Percentiles rank a stretch among this genome's conserved stretches.
Evolutionary conservation across 2,329 filamentous ascomycete species (phyloP).

Genomic region (Ilyonectria sp.): DNA sequence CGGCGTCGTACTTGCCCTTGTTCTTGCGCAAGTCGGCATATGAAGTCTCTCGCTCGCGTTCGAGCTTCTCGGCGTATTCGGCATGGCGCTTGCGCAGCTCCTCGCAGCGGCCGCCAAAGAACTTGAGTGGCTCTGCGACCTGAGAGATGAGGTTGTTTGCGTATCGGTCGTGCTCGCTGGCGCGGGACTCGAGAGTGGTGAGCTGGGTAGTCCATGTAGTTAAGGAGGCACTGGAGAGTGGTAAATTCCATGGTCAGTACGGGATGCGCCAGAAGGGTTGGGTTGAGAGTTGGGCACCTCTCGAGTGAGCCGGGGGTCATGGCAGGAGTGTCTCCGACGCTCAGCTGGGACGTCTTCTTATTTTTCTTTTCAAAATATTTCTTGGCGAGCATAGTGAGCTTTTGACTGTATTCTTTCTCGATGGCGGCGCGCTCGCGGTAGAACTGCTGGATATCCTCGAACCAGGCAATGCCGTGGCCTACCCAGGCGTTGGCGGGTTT

Average conservation of each 20-base stretch:
- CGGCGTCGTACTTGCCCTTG: slow-evolving; percentile 93
- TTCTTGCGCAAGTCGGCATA: slow-evolving; percentile 90
- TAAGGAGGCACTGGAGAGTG: slow-evolving; percentile 81
- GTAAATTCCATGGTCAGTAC: slow-evolving; percentile 43
- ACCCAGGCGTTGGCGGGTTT: slow-evolving; percentile 96
- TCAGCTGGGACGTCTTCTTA: slow-evolving; percentile 87
- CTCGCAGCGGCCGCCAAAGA: slow-evolving; percentile 82
- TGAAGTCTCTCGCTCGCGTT: slow-evolving; percentile 88
- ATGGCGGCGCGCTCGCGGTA: slow-evolving; percentile 95
- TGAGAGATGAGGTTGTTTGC: slow-evolving; percentile 83
- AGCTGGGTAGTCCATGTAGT: slow-evolving; percentile 98
- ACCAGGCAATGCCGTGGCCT: slow-evolving; percentile 89
- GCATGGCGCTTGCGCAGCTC: slow-evolving; percentile 92
- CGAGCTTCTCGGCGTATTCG: slow-evolving; percentile 90
- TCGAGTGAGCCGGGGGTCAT: slow-evolving; percentile 97
- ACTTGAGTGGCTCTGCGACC: slow-evolving; percentile 89
- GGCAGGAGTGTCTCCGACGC: slow-evolving; percentile 92
- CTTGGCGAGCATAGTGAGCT: slow-evolving; percentile 88
- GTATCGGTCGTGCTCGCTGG: slow-evolving; percentile 90
- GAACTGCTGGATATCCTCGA: slow-evolving; percentile 97
- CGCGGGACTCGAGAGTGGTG: slow-evolving; percentile 88
- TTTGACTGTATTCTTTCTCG: slow-evolving; percentile 96
- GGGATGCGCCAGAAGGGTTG: slow-evolving; percentile 14
- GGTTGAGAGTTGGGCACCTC: slow-evolving; percentile 65
- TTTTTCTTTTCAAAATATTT: slow-evolving; percentile 99